Evolutionary conservation across 1,139 yeast genomes (phyloP), one percentile per base, ranked within the genome.

Genomic region (Magnusiomyces suaveolens): DNA sequence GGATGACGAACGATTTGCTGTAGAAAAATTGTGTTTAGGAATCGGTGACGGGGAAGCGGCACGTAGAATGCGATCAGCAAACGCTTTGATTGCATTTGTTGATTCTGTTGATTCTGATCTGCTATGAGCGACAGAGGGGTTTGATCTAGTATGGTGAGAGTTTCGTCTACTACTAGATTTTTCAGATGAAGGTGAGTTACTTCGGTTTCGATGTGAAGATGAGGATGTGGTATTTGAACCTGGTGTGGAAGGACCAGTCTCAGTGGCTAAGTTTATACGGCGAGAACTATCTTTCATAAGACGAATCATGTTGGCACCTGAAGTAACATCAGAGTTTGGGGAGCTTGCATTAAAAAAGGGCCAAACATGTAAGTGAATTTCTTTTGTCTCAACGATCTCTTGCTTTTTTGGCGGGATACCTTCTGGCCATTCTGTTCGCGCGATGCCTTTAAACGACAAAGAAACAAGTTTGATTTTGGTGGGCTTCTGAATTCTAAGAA

Each of bases 341-440:
- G 64, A 63, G 21, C 62, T 63, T 36, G 75, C 69, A 52, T 80
- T 79, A 72, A 82, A 92, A 67, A 92, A 89, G 0, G 96, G 95
- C 98, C 98, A 92, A 3, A 87, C 82, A 66, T 92, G 97, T 54
- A 80, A 78, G 39, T 87, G 77, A 16, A 90, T 67, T 56, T 81
- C 86, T 59, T 78, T 80, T 26, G 77, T 68, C 64, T 92, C 98
- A 32, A 69, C 67, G 58, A 80, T 82, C 25, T 81, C 84, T 26
- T 75, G 74, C 63, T 82, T 81, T 65, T 86, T 87, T 0, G 97
- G 97, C 0, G 98, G 98, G 32, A 90, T 89, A 1, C 97, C 98
- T 64, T 94, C 98, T 1, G 97, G 98, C 97, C 98, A 92, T 60
- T 92, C 97, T 0, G 98, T 92, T 59, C 87, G 75, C 47, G 87